phyloP scores from a whole-genome alignment of 2,329 filamentous ascomycete species.

The Trichoderma pleuroti region DNA sequence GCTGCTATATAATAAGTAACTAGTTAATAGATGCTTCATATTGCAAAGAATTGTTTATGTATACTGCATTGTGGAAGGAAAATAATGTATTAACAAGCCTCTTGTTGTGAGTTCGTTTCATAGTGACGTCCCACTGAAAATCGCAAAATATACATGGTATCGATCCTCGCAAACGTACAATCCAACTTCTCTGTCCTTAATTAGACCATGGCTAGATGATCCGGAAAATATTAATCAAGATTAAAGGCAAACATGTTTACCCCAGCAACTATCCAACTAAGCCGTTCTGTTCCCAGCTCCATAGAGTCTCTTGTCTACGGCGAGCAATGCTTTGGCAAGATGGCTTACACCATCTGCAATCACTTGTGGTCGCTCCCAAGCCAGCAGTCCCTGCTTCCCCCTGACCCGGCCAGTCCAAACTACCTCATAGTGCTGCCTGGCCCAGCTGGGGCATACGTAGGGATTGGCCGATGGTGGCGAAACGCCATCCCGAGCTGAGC shows the following conservation, averaged over 20 bases:
- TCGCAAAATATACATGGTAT: not conserved
- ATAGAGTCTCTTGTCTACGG: conserved; percentile 37
- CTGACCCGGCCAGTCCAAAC: conserved; percentile 38
- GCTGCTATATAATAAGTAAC: not conserved
- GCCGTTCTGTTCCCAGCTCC: conserved; percentile 26
- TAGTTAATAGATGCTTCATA: not conserved
- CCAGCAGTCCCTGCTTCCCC: conserved; percentile 43
- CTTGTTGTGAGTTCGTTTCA: too few species aligned
- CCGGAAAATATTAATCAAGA: not conserved
- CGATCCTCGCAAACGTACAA: not conserved
- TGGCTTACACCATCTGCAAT: conserved; percentile 41
- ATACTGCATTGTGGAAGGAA: not conserved
- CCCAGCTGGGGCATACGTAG: conserved; percentile 51
- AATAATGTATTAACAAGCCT: not conserved
- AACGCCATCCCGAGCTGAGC: conserved; percentile 9
- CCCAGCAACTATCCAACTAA: conserved; percentile 35
- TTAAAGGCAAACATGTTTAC: conserved; percentile 23
- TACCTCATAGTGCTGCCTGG: conserved; percentile 41
- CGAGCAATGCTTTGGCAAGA: conserved; percentile 40
- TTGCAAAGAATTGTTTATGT: not conserved
- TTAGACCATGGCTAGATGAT: not conserved
- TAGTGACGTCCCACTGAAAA: not conserved
- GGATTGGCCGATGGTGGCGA: not conserved
- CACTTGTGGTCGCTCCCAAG: conserved; percentile 47
- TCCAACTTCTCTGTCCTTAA: not conserved